Evolutionary conservation across 257 asterid species (phyloP).

Genomic region (Solanum megistacrolobum): DNA sequence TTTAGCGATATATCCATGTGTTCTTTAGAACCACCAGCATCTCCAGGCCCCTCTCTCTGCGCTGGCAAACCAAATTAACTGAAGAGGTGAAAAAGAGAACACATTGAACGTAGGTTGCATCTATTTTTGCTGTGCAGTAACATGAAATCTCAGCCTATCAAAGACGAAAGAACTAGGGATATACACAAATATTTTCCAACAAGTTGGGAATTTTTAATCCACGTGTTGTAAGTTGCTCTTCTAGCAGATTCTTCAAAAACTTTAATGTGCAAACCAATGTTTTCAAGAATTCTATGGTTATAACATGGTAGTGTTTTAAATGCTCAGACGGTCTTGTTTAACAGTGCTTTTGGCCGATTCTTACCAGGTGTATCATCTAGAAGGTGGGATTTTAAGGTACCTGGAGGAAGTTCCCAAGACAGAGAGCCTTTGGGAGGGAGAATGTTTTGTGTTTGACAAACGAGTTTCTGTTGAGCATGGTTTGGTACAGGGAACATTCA

Average conservation of each 20-base stretch:
- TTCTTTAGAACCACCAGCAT: neutral
- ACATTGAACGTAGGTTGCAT: neutral
- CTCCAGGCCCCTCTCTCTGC: neutral
- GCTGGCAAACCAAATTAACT: neutral
- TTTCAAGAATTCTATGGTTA: neutral
- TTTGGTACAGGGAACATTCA: conserved; percentile 66
- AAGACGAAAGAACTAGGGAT: neutral
- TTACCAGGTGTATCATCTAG: conserved; percentile 79
- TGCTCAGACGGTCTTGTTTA: neutral
- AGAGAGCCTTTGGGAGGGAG: conserved; percentile 91
- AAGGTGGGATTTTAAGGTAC: conserved; percentile 93
- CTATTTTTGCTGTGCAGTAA: neutral
- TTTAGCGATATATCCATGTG: neutral
- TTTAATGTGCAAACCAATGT: neutral
- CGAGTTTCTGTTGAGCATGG: conserved; percentile 98
- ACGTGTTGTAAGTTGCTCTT: neutral
- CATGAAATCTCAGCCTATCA: neutral
- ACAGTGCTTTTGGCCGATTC: neutral
- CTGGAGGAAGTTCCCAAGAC: conserved; percentile 81
- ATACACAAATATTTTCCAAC: neutral
- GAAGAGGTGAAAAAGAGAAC: neutral
- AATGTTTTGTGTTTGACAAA: conserved; percentile 91
- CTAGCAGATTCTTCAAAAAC: neutral
- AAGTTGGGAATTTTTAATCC: neutral
- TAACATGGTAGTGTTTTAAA: neutral